A percentile compares a stretch with the other conserved stretches of the same genome.
These are phyloP conservation scores for Salix exigua DNA, from an alignment of 345 rosid genomes.

Conservation along the genomic window DNA sequence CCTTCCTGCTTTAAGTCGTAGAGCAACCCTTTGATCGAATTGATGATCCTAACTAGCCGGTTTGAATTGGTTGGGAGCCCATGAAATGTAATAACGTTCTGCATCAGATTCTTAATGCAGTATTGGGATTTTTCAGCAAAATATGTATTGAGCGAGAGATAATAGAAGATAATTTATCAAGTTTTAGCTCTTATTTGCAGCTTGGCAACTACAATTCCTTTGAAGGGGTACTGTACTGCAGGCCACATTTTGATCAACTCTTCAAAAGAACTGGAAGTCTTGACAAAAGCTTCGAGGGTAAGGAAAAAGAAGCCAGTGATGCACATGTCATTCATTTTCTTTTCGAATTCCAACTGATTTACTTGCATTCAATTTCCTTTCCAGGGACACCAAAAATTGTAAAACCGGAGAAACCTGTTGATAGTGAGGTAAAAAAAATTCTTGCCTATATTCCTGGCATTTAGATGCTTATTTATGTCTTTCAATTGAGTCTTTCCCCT, in stretches of 20 bases:
- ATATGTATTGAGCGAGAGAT: neutral
- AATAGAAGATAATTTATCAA: neutral
- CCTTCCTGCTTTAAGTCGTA: neutral
- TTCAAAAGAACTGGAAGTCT: conserved; percentile 98
- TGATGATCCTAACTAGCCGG: neutral
- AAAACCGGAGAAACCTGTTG: conserved; percentile 69
- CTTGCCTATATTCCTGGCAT: neutral
- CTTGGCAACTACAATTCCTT: conserved; percentile 96
- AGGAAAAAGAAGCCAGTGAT: neutral
- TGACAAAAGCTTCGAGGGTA: conserved; percentile 96
- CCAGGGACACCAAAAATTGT: conserved; percentile 86
- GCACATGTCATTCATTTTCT: neutral
- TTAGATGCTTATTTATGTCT: neutral
- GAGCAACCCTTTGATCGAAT: neutral
- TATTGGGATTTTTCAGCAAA: neutral
- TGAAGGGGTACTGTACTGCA: conserved; percentile 95
- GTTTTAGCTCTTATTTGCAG: conserved; percentile 38
- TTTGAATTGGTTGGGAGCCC: no score
- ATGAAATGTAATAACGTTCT: no score
- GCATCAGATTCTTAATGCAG: no score
- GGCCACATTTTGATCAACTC: conserved; percentile 95
- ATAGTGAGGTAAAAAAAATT: conserved; percentile 91
- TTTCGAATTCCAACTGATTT: conserved; percentile 7
- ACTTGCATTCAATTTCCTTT: conserved; percentile 16
- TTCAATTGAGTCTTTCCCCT: neutral